Conservation (phyloP, 441 rosid species). For the Mallotus repandus region DNA sequence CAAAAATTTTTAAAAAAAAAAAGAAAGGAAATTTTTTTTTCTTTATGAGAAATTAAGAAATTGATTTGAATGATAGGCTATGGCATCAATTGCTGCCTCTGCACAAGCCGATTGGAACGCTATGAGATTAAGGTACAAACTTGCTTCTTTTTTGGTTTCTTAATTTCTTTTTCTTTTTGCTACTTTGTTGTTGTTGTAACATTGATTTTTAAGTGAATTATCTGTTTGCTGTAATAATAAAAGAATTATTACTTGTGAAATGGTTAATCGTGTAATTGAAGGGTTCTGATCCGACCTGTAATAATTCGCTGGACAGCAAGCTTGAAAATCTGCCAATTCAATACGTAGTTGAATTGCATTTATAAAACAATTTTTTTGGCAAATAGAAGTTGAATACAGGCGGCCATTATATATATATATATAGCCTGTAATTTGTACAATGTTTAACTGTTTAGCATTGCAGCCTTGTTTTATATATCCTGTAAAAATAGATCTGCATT, state of each 20-base stretch:
- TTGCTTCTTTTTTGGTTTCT: too few relatives aligned
- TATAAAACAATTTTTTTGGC: too few relatives aligned
- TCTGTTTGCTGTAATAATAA: too few relatives aligned
- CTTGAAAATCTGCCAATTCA: background rate
- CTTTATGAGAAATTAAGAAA: background rate
- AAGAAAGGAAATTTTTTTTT: background rate
- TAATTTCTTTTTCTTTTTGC: too few relatives aligned
- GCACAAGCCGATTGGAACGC: slow-evolving; percentile 85
- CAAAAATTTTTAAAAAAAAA: background rate
- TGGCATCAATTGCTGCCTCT: slow-evolving; percentile 90
- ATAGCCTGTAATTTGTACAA: background rate
- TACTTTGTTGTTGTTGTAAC: too few relatives aligned
- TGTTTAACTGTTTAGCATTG: background rate
- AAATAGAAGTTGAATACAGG: too few relatives aligned
- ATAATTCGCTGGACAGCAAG: background rate
- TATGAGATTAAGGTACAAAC: slow-evolving; percentile 67
- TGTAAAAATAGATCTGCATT: background rate
- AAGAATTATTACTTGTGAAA: too few relatives aligned
- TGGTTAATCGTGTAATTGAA: too few relatives aligned
- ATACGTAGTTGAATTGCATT: background rate
- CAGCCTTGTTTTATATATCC: background rate
- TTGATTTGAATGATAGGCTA: background rate
- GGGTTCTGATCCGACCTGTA: too few relatives aligned
- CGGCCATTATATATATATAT: too few relatives aligned
- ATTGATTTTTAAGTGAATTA: too few relatives aligned